Evolutionary conservation across 139 green algal species (phyloP).

Genomic region (Chlamydomonas eustigma): DNA sequence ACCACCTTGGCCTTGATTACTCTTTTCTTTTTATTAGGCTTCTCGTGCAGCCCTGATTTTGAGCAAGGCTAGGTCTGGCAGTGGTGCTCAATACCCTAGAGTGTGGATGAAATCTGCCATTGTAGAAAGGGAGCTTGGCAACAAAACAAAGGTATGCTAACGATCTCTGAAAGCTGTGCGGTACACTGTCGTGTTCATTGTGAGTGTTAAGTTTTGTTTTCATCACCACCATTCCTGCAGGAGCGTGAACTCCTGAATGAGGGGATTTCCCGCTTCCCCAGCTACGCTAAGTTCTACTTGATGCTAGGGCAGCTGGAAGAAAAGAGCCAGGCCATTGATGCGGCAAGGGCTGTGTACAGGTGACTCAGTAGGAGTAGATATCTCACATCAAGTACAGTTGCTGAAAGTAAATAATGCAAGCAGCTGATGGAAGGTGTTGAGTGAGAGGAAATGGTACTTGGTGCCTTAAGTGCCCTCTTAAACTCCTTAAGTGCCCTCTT

Average conservation of each 20-base stretch:
- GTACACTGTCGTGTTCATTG: too few species aligned
- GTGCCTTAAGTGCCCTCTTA: too few species aligned
- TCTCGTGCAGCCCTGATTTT: conserved; percentile 63
- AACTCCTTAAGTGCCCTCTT: too few species aligned
- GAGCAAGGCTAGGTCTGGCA: conserved; percentile 29
- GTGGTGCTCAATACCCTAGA: conserved; percentile 52
- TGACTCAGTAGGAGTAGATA: too few species aligned
- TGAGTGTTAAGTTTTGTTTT: neutral
- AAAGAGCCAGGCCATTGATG: conserved; percentile 46
- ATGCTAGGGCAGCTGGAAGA: conserved; percentile 94
- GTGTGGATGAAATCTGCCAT: conserved; percentile 98
- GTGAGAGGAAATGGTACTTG: too few species aligned
- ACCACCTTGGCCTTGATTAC: neutral
- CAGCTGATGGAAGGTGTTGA: too few species aligned
- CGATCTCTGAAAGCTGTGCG: too few species aligned
- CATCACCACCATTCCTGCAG: neutral
- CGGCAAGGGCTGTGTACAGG: conserved; percentile 43
- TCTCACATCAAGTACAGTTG: too few species aligned
- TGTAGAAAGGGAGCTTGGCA: conserved; percentile 84
- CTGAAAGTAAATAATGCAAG: too few species aligned
- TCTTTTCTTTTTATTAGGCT: neutral
- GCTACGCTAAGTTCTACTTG: conserved; percentile 87
- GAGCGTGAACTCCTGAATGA: conserved; percentile 67
- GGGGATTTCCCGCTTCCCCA: conserved; percentile 69
- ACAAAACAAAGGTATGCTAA: conserved; percentile 36